Percentiles rank a stretch among this genome's conserved stretches.
These are phyloP conservation scores for Pholiota microspora DNA, from an alignment of 768 basidiomycete species.

Conservation along the genomic window DNA sequence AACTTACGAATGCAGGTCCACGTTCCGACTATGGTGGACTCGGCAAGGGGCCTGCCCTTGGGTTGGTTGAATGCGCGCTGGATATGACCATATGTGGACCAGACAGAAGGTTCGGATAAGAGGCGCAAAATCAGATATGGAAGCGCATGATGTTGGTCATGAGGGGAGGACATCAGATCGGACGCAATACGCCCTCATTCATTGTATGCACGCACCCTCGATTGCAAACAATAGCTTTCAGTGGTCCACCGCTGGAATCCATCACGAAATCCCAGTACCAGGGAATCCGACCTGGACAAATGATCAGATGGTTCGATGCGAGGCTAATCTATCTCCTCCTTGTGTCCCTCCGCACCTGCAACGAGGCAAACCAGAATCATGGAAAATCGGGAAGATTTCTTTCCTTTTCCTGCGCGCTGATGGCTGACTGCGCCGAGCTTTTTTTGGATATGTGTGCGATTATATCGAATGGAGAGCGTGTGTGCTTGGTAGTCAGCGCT, in stretches of 20 bases:
- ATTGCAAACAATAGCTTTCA: conserved; percentile 12
- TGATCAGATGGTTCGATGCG: conserved; percentile 19
- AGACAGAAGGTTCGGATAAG: background rate
- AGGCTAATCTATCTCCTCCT: conserved; percentile 13
- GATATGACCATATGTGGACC: background rate
- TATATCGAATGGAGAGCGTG: background rate
- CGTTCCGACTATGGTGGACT: background rate
- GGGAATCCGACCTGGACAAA: conserved; percentile 6
- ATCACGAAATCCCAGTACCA: conserved; percentile 7
- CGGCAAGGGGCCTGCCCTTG: background rate
- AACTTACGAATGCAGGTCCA: background rate
- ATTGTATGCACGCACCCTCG: conserved; percentile 15
- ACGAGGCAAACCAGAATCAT: conserved; percentile 6
- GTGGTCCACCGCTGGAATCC: background rate
- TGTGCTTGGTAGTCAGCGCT: background rate
- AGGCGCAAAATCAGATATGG: background rate
- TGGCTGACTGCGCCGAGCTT: background rate
- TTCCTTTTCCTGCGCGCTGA: conserved; percentile 21
- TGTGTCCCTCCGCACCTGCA: conserved; percentile 10
- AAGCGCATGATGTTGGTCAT: conserved; percentile 19
- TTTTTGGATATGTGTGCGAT: background rate
- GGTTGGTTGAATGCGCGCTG: conserved; percentile 1
- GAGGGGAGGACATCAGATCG: conserved; percentile 17
- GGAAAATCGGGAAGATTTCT: conserved; percentile 28
- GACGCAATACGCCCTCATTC: conserved; percentile 2